phyloP scores from a whole-genome alignment of 768 basidiomycete species.

The Mycena filopes region DNA sequence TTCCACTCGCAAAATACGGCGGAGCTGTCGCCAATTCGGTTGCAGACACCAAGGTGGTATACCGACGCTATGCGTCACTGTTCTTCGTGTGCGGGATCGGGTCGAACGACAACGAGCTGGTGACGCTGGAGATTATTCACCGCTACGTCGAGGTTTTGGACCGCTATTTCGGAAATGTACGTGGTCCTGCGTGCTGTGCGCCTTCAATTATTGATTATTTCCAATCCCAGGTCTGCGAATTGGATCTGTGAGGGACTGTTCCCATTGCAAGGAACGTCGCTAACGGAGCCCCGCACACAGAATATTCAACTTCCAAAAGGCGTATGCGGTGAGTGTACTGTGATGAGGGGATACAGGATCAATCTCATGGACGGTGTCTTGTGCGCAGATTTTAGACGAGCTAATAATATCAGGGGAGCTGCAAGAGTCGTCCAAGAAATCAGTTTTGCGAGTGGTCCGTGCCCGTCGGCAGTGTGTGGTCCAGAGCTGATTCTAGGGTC shows the following conservation, averaged over 20 bases:
- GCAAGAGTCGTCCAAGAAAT: slow-evolving; percentile 87
- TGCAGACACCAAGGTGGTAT: slow-evolving; percentile 70
- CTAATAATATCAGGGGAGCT: slow-evolving; percentile 86
- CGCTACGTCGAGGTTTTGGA: slow-evolving; percentile 85
- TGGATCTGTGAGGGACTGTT: slow-evolving; percentile 82
- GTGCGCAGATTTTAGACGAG: slow-evolving; percentile 74
- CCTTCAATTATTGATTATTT: slow-evolving; percentile 1
- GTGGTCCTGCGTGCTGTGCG: slow-evolving; percentile 39
- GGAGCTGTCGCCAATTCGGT: background rate
- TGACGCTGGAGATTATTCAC: slow-evolving; percentile 86
- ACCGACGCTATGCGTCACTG: slow-evolving; percentile 84
- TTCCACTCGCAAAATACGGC: slow-evolving; percentile 38
- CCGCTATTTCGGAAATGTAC: slow-evolving; percentile 78
- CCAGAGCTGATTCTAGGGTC: slow-evolving; percentile 4
- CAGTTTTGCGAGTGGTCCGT: slow-evolving; percentile 67
- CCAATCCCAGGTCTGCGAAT: slow-evolving; percentile 68
- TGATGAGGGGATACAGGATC: background rate
- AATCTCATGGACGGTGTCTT: background rate
- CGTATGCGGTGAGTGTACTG: slow-evolving; percentile 68
- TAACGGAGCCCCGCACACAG: slow-evolving; percentile 44
- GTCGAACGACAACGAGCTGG: slow-evolving; percentile 80
- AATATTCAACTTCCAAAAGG: slow-evolving; percentile 92
- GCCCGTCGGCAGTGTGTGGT: background rate
- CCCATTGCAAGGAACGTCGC: slow-evolving; percentile 12
- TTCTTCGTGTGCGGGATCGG: slow-evolving; percentile 87